These are phyloP conservation scores for Sugiyamaella grinbergsii DNA, from an alignment of 1,139 yeast genomes.

Conservation along the genomic window DNA sequence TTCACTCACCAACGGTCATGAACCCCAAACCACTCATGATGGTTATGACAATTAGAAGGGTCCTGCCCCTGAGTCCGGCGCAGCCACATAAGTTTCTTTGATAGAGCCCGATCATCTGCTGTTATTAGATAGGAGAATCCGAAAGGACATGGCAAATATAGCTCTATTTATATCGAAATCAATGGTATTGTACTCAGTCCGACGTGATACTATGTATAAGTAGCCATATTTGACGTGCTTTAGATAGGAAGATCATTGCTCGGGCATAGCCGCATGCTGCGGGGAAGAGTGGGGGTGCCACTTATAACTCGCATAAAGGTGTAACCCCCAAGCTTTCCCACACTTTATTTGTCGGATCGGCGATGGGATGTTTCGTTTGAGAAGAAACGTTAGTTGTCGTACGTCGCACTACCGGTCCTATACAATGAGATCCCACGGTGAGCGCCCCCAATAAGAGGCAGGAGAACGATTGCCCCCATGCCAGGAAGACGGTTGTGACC, in stretches of 20 bases:
- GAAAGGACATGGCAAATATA: background rate
- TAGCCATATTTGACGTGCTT: background rate
- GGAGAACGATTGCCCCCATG: background rate
- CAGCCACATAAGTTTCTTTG: conserved; percentile 21
- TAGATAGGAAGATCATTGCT: background rate
- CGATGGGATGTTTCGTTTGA: background rate
- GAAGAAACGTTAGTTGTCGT: background rate
- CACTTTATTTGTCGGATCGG: background rate
- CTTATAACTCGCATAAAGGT: conserved; percentile 1
- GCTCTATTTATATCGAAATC: background rate
- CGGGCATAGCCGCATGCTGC: background rate
- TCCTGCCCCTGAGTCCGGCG: conserved; percentile 22
- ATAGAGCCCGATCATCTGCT: conserved; percentile 18
- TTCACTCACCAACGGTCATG: conserved; percentile 23
- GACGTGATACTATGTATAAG: background rate
- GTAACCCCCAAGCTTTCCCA: background rate
- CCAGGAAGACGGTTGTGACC: background rate
- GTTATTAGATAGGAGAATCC: background rate
- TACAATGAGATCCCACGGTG: background rate
- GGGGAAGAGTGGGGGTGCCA: conserved; percentile 4
- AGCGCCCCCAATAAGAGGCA: background rate
- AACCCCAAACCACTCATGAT: conserved; percentile 26
- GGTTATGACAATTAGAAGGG: conserved; percentile 23
- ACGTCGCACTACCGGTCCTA: background rate
- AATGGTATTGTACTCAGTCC: background rate